phyloP scores from a whole-genome alignment of 129 eudicot species.

The Flaveria ramosissima region DNA sequence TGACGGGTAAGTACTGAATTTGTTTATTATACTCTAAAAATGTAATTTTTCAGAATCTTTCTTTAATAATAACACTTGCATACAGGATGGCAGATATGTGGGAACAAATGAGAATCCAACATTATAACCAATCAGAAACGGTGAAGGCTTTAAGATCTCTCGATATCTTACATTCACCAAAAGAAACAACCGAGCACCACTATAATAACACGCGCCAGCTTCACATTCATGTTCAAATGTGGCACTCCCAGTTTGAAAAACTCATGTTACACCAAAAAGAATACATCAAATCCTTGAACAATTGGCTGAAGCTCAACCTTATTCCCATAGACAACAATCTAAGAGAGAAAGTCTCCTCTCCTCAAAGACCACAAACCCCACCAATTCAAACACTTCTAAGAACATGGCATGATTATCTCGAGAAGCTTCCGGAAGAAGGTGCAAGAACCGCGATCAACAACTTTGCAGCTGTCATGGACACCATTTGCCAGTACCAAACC shows the following conservation, averaged over 20 bases:
- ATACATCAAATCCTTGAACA: slow-evolving; percentile 59
- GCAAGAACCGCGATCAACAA: slow-evolving; percentile 71
- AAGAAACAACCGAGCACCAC: slow-evolving; percentile 78
- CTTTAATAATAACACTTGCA: slow-evolving; percentile 3
- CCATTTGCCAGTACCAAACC: slow-evolving; percentile 66
- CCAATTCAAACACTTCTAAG: slow-evolving; percentile 66
- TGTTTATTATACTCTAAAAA: neutral
- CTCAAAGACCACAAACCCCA: slow-evolving; percentile 69
- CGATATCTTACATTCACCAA: slow-evolving; percentile 60
- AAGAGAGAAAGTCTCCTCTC: slow-evolving; percentile 88
- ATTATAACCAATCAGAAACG: slow-evolving; percentile 56
- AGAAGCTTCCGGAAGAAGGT: slow-evolving; percentile 91
- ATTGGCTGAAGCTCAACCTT: slow-evolving; percentile 84
- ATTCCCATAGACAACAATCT: slow-evolving; percentile 84
- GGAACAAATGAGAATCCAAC: slow-evolving; percentile 62
- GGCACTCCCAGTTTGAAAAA: slow-evolving; percentile 73
- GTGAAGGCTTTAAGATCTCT: slow-evolving; percentile 53
- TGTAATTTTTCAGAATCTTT: neutral
- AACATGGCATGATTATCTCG: slow-evolving; percentile 79
- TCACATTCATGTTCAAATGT: slow-evolving; percentile 61
- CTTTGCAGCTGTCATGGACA: slow-evolving; percentile 72
- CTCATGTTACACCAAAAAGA: slow-evolving; percentile 73
- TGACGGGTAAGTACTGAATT: slow-evolving; percentile 69
- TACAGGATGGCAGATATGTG: slow-evolving; percentile 94
- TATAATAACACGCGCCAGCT: slow-evolving; percentile 74